A percentile compares a stretch with the other conserved stretches of the same genome.
Evolutionary conservation across 1,284 basidiomycete genomes (phyloP).

Genomic region (Lentinus polychrous): DNA sequence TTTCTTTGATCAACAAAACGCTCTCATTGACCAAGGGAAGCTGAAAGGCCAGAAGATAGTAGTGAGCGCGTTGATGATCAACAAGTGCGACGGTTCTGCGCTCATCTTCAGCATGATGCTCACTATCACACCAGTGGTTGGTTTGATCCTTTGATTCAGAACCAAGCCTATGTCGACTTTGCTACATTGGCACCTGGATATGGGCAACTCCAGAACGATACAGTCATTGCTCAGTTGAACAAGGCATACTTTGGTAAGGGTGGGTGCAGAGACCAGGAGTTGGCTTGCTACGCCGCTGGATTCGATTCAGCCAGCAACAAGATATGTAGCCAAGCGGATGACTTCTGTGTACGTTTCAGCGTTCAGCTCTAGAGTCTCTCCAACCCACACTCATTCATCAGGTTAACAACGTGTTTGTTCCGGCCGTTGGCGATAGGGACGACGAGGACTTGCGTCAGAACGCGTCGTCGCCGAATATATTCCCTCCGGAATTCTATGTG

Average conservation of each 20-base stretch:
- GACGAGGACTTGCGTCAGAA: constrained; percentile 52
- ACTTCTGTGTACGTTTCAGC: constrained; percentile 44
- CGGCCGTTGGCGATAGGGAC: constrained; percentile 47
- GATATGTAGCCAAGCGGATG: constrained; percentile 44
- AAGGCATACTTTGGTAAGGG: constrained; percentile 37
- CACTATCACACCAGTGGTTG: constrained; percentile 39
- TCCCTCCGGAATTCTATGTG: constrained; percentile 52
- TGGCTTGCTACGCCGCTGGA: constrained; percentile 49
- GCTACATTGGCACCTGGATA: constrained; percentile 58
- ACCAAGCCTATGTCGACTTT: constrained; percentile 53
- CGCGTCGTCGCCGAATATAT: constrained; percentile 33
- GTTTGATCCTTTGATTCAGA: constrained; percentile 60
- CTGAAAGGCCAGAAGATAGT: constrained; percentile 29
- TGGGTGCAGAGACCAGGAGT: constrained; percentile 47
- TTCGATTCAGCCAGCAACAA: constrained; percentile 34
- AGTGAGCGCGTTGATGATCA: constrained; percentile 37
- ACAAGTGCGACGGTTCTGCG: constrained; percentile 24
- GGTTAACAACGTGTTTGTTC: constrained; percentile 40
- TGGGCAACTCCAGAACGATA: constrained; percentile 46
- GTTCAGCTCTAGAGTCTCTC: neutral
- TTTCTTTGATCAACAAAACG: constrained; percentile 63
- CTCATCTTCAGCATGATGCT: neutral
- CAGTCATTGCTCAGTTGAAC: constrained; percentile 40
- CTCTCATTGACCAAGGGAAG: constrained; percentile 38
- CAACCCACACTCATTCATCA: constrained; percentile 18